Evolutionary conservation across 2,329 filamentous ascomycete genomes (phyloP), one percentile per base, ranked within the genome.

Genomic region (Trichoderma koningiopsis): DNA sequence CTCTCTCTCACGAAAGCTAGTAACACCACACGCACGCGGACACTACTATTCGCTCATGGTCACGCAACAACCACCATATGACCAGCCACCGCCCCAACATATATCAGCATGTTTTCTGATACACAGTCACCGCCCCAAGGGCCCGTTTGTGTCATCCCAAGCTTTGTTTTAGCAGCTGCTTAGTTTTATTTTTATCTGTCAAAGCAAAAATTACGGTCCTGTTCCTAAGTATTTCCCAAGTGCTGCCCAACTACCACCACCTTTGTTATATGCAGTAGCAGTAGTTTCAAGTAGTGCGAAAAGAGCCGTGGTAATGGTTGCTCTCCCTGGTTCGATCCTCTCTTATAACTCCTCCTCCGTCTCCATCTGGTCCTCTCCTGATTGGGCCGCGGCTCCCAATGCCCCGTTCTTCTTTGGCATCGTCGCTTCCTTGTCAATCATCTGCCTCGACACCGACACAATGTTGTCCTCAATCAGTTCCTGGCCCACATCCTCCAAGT

Each of bases 401-500:
- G 81, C 80, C 14, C 76, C 78, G 70, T 91, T 86, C 81, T 91
- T 90, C 79, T 88, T 90, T 24, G 95, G 93, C 81, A 97, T 92
- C 5, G 94, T 96, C 4, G 96, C 96, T 81, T 99, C 96, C 84
- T 98, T 98, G 84, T 98, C 96, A 77, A 99, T 98, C 95, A 99
- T 97, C 81, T 98, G 96, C 79, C 95, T 88, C 73, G 94, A 96
- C n/a, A 99, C 94, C 4, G 94, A 93, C 14, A 99, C 96, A 73
- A 99, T 99, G 82, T 99, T 99, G 87, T 99, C 96, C 83, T 99
- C 96, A 76, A 99, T 98, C 73, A 98, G 87, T 79, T 96, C 91
- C 82, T 97, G 94, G 68, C 96, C 96, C 58, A 99, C 93, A 75
- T 97, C 94, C 81, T 97, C 94, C 78, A 99, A 87, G 80, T 99